These are phyloP conservation scores for Backusella tarrabulga DNA, from an alignment of 192 early-diverging fungal genomes.

Conservation along the genomic window DNA sequence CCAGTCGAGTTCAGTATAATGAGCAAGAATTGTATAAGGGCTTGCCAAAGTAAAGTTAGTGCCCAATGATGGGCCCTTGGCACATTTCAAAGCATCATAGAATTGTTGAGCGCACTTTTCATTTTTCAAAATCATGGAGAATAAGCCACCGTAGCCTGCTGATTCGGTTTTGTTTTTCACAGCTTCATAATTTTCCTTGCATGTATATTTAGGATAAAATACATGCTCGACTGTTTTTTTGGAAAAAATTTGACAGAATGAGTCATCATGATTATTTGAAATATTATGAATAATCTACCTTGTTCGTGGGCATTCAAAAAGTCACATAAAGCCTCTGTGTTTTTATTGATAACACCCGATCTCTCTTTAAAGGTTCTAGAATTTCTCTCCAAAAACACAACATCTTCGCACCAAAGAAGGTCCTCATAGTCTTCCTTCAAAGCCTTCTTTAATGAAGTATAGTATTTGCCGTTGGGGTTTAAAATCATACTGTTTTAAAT, in stretches of 20 bases:
- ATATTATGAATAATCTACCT: constrained; percentile 42
- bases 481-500: constrained; percentile 57
- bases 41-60: constrained; percentile 96
- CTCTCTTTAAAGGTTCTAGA: constrained; percentile 82
- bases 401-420: constrained; percentile 86
- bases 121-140: constrained; percentile 75
- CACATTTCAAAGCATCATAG: constrained; percentile 78
- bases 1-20: constrained; percentile 95
- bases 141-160: constrained; percentile 86
- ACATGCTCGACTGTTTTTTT: constrained; percentile 59
- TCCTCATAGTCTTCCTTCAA: constrained; percentile 74
- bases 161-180: constrained; percentile 47
- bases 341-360: constrained; percentile 73
- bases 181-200: constrained; percentile 64
- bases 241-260: background rate
- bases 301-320: constrained; percentile 65
- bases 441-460: constrained; percentile 52
- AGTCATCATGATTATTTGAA: background rate
- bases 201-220: constrained; percentile 85
- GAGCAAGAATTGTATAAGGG: constrained; percentile 95
- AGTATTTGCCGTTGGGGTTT: constrained; percentile 66
- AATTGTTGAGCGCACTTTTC: constrained; percentile 61
- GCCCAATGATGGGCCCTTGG: constrained; percentile 94
- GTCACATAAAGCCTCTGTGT: constrained; percentile 77
- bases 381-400: constrained; percentile 95